phyloP scores from a whole-genome alignment of 2,329 filamentous ascomycete species.

The Calonectria montana region DNA sequence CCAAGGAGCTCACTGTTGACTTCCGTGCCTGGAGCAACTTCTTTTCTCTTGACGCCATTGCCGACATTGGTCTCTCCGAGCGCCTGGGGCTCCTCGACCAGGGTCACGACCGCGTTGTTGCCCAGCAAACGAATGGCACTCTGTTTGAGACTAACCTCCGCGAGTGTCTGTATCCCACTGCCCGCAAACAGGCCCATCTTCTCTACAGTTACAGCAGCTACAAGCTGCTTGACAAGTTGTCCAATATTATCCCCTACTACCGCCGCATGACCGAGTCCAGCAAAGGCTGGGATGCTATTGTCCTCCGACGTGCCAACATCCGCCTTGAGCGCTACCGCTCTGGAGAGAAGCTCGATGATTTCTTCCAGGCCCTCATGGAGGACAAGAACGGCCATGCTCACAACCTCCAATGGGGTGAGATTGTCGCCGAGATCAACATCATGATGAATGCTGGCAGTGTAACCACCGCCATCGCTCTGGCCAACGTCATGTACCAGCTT shows the following conservation, averaged over 20 bases:
- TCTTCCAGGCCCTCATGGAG: constrained; percentile 67
- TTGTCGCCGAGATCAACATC: constrained; percentile 66
- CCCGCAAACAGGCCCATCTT: constrained; percentile 60
- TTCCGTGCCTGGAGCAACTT: constrained; percentile 63
- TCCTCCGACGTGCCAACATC: constrained; percentile 52
- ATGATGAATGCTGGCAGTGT: constrained; percentile 65
- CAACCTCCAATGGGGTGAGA: constrained; percentile 66
- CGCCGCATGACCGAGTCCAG: constrained; percentile 27
- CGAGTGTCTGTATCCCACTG: constrained; percentile 61
- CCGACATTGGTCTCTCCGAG: constrained; percentile 64
- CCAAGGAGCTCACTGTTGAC: constrained; percentile 60
- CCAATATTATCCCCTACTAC: constrained; percentile 58
- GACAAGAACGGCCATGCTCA: constrained; percentile 52
- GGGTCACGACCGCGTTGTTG: constrained; percentile 58
- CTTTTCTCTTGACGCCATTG: constrained; percentile 67
- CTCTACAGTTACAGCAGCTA: constrained; percentile 66
- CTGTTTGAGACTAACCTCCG: constrained; percentile 59
- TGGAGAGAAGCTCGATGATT: constrained; percentile 69
- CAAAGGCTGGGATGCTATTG: constrained; percentile 54
- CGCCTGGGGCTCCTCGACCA: constrained; percentile 62
- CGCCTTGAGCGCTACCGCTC: constrained; percentile 32
- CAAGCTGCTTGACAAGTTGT: constrained; percentile 58
- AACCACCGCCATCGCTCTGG: constrained; percentile 61
- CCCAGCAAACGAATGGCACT: constrained; percentile 57
- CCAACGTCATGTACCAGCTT: constrained; percentile 64